Conservation (phyloP, 2,329 filamentous ascomycete species). For the Akanthomyces uredinophilus region DNA sequence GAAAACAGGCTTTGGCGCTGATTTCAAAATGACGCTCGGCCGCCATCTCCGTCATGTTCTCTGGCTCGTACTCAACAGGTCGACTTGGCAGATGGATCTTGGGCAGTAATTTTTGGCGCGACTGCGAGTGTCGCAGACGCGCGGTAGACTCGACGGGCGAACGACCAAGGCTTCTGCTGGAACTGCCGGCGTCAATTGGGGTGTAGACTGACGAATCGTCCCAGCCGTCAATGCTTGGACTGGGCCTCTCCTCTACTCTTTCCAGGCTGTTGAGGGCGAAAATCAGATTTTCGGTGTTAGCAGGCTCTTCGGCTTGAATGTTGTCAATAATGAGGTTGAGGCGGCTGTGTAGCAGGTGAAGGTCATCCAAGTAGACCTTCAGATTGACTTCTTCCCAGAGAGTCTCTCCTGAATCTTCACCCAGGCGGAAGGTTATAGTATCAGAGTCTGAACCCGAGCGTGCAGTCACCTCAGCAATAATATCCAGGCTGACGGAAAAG, state of each 20-base stretch:
- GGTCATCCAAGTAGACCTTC: conserved; percentile 87
- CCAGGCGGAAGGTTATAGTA: conserved; percentile 78
- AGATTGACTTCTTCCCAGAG: conserved; percentile 73
- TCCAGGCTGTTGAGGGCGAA: conserved; percentile 72
- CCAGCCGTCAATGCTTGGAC: conserved; percentile 83
- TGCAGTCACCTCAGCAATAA: conserved; percentile 82
- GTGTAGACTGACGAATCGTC: conserved; percentile 66
- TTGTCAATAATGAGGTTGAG: conserved; percentile 83
- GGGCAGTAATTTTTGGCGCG: conserved; percentile 39
- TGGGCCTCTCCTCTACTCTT: conserved; percentile 50
- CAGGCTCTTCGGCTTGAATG: conserved; percentile 64
- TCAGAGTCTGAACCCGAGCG: conserved; percentile 89
- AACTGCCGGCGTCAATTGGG: conserved; percentile 53
- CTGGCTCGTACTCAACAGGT: conserved; percentile 77
- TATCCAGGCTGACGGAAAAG: conserved; percentile 68
- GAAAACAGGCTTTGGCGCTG: conserved; percentile 89
- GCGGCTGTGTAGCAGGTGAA: conserved; percentile 74
- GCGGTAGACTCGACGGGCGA: conserved; percentile 31
- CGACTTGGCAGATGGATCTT: conserved; percentile 80
- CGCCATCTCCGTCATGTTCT: conserved; percentile 69
- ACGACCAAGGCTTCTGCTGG: conserved; percentile 32
- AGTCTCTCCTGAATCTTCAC: conserved; percentile 56
- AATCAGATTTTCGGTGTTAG: conserved; percentile 64
- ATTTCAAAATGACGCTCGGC: conserved; percentile 83
- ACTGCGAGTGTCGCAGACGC: conserved; percentile 30